phyloP scores from a whole-genome alignment of 2,329 filamentous ascomycete genomes.

The Ophiocordyceps australis region DNA sequence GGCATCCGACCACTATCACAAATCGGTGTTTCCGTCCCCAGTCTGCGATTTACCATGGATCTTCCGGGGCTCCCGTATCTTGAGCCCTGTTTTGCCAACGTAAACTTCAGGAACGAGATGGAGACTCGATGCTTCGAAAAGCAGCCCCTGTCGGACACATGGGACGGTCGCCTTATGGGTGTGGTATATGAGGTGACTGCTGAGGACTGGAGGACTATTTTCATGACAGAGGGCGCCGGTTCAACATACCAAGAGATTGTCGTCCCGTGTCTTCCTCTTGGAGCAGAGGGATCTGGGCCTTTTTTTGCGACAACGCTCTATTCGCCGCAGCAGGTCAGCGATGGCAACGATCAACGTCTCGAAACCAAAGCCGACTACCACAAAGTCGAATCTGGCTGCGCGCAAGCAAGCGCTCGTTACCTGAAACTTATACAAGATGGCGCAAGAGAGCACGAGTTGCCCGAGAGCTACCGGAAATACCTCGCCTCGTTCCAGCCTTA shows the following conservation, averaged over 20 bases:
- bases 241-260: conserved; percentile 69
- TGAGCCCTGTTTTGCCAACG: conserved; percentile 89
- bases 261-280: conserved; percentile 58
- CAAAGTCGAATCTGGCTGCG: conserved; percentile 53
- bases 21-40: conserved; percentile 66
- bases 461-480: conserved; percentile 58
- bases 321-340: conserved; percentile 38
- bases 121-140: conserved; percentile 12
- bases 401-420: conserved; percentile 73
- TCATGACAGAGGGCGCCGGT: conserved; percentile 81
- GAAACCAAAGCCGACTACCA: too few relatives aligned
- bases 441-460: conserved; percentile 63
- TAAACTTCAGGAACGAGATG: conserved; percentile 37
- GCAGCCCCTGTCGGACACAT: conserved; percentile 16
- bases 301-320: conserved; percentile 81
- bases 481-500: conserved; percentile 54
- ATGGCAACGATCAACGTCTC: conserved; percentile 12
- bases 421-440: conserved; percentile 64
- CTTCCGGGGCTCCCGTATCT: conserved; percentile 69
- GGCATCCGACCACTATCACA: conserved; percentile 68
- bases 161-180: conserved; percentile 73
- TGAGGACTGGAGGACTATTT: conserved; percentile 67
- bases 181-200: conserved; percentile 90
- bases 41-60: conserved; percentile 65
- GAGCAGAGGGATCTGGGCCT: conserved; percentile 32